Evolutionary conservation across 1,284 basidiomycete genomes (phyloP).

Genomic region (Macrocybe sp.): DNA sequence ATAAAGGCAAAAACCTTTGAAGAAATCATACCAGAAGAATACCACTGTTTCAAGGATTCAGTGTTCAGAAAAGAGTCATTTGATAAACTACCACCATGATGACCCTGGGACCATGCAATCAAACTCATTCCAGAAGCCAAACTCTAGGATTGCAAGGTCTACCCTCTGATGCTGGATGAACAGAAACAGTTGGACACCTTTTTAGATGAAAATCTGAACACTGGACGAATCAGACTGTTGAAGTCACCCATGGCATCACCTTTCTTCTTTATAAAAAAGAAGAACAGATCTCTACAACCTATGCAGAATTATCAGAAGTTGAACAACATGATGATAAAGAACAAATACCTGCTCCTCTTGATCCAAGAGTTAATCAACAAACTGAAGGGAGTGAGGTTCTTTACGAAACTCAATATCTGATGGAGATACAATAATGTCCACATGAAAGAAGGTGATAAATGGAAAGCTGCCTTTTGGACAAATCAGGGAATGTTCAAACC

Average conservation of each 20-base stretch:
- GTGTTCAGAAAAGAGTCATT: too few species aligned
- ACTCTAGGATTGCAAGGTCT: too few species aligned
- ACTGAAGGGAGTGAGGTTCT: constrained; percentile 21
- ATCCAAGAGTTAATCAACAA: constrained; percentile 28
- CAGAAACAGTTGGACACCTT: too few species aligned
- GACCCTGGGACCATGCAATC: too few species aligned
- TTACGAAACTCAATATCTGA: constrained; percentile 32
- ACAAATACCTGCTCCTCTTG: constrained; percentile 30
- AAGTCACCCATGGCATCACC: constrained; percentile 19
- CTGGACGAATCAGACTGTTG: too few species aligned
- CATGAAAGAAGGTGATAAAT: constrained; percentile 28
- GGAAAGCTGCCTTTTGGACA: constrained; percentile 28
- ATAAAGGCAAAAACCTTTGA: too few species aligned
- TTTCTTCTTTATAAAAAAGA: constrained; percentile 42
- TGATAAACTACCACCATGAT: too few species aligned
- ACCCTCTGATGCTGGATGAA: too few species aligned
- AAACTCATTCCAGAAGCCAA: too few species aligned
- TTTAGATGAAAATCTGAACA: too few species aligned
- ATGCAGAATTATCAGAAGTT: constrained; percentile 31
- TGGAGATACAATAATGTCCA: constrained; percentile 28
- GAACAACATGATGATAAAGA: constrained; percentile 32
- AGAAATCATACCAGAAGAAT: too few species aligned
- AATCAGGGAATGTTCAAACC: constrained; percentile 28
- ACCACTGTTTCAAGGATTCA: too few species aligned
- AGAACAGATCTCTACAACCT: constrained; percentile 28